A percentile compares a stretch with the other conserved stretches of the same genome.
phyloP scores from a whole-genome alignment of 2,329 filamentous ascomycete genomes.

The Cercospora janseana region DNA sequence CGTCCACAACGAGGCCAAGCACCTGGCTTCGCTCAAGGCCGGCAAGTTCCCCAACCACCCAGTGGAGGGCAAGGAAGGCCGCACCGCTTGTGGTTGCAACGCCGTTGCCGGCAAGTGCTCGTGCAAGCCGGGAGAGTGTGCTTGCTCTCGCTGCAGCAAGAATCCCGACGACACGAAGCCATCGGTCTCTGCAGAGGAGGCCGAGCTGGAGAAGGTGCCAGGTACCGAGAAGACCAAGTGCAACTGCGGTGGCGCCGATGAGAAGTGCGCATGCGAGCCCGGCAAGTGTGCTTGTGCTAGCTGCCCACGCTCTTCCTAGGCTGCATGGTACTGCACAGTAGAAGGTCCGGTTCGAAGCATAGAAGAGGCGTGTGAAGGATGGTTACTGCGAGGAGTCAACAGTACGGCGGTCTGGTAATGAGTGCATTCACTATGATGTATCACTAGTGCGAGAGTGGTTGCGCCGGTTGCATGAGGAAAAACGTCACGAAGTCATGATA shows the following conservation, averaged over 20 bases:
- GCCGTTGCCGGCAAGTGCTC: slow-evolving; percentile 44
- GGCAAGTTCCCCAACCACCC: slow-evolving; percentile 46
- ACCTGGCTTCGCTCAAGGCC: slow-evolving; percentile 85
- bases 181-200: slow-evolving; percentile 32
- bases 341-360: too few species aligned
- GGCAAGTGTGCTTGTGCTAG: slow-evolving; percentile 50
- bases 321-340: not conserved
- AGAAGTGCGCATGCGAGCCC: slow-evolving; percentile 48
- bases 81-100: slow-evolving; percentile 49
- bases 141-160: slow-evolving; percentile 49
- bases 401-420: slow-evolving; percentile 9
- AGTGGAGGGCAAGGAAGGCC: slow-evolving; percentile 40
- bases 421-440: slow-evolving; percentile 10
- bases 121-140: slow-evolving; percentile 48
- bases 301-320: slow-evolving; percentile 45
- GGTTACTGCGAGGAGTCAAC: slow-evolving; percentile 9
- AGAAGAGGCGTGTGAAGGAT: too few species aligned
- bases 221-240: slow-evolving; percentile 50
- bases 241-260: slow-evolving; percentile 49
- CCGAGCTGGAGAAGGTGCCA: slow-evolving; percentile 52
- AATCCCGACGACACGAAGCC: slow-evolving; percentile 39
- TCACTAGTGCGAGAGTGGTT: slow-evolving; percentile 1
- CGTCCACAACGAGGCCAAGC: slow-evolving; percentile 85
- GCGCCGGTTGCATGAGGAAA: slow-evolving; percentile 10
- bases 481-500: slow-evolving; percentile 13